Evolutionary conservation across 805 yeast species (phyloP), one percentile per base, ranked within the genome.

Genomic region (Starmerella khaoyaiensis): DNA sequence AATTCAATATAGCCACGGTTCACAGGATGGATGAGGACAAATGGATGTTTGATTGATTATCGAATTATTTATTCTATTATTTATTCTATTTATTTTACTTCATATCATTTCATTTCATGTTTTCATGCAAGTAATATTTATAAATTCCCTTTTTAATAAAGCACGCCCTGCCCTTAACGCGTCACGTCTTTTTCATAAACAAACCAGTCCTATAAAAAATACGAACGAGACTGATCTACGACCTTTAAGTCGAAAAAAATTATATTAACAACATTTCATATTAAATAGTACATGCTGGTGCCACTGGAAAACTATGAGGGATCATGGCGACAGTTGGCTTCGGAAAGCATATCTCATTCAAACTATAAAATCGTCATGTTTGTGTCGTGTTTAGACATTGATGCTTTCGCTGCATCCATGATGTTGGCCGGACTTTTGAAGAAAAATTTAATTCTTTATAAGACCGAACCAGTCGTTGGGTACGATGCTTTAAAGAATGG

Each of bases 401-500:
- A 90, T 60, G 83, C 97, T 28, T 63, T 90, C 12, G 87, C 96
- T 62, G 81, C 94, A 0, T 74, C 93, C 21, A 77, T 74, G 53
- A 79, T 84, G 52, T 62, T 90, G 18, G 67, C 84, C 15, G 57
- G 67, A 27, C 62, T 82, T 32, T 65, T 90, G 45, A 78, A 82
- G 58, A 76, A 78, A 46, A 87, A 82, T 48, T 66, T 87, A 50
- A 74, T 90, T 12, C 93, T 84, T 45, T 81, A 76, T 55, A 94
- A 87, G 57, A 64, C 84, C 36, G 74, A 83, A 9, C 98, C 99
- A 0, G 87, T 90, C 9, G 84, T 82, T 15, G 99, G 99, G 1
- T 87, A 83, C 53, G 60, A 76, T 9, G 95, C 84, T 48, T 61
- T 93, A 44, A 40, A 72, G 45, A 54, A 52, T 18, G 81, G 77